Evolutionary conservation across 148 eudicot species (phyloP).

Genomic region (Amaranthus palmeri): DNA sequence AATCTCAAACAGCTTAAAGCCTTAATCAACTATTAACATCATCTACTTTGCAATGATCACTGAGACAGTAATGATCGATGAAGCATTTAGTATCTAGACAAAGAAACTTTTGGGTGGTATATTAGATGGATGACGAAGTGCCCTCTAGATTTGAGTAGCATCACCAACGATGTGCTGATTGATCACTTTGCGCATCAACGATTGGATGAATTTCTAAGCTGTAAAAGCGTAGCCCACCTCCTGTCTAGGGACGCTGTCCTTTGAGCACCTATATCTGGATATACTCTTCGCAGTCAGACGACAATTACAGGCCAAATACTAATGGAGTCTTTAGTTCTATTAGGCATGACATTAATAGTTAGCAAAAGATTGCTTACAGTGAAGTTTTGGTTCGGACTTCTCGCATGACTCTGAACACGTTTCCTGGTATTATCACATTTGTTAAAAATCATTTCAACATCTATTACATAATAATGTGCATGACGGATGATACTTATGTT

Average conservation of each 20-base stretch:
- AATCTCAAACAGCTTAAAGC: no score
- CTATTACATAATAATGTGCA: neutral
- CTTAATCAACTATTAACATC: no score
- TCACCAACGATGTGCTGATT: neutral
- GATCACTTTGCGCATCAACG: neutral
- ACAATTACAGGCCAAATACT: neutral
- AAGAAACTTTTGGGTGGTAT: no score
- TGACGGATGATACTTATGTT: neutral
- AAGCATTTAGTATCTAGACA: no score
- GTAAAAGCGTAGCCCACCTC: conserved; percentile 65
- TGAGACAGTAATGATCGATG: no score
- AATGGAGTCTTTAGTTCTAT: neutral
- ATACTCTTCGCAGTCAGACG: neutral
- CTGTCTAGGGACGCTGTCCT: conserved; percentile 48
- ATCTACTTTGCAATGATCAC: no score
- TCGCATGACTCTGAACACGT: conserved; percentile 81
- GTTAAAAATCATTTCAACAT: neutral
- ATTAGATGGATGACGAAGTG: no score
- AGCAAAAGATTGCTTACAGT: conserved; percentile 44
- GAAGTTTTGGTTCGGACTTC: conserved; percentile 50
- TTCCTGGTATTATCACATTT: conserved; percentile 42
- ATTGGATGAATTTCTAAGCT: conserved; percentile 29
- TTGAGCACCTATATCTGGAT: conserved; percentile 57
- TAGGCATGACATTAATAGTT: neutral
- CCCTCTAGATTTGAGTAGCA: no score